phyloP scores from a whole-genome alignment of 164 flowering plant genomes.

The Chloranthus sessilifolius region DNA sequence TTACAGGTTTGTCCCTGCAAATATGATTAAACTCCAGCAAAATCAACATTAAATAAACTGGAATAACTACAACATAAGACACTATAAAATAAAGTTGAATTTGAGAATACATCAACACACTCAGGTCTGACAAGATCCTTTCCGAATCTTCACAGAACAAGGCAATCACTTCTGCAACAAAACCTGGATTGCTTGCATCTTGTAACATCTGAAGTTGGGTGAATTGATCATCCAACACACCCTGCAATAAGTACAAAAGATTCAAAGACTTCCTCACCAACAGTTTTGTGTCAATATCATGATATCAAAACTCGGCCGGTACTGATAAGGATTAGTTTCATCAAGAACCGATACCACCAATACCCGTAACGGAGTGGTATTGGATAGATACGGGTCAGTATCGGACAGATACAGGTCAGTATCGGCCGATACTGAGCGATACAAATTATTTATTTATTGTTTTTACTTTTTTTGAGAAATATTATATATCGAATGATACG shows the following conservation, averaged over 20 bases:
- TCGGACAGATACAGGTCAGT: too few relatives aligned
- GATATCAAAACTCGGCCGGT: too few relatives aligned
- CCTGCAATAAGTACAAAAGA: slow-evolving; percentile 15
- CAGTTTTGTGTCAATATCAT: too few relatives aligned
- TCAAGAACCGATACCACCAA: too few relatives aligned
- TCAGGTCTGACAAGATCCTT: slow-evolving; percentile 18
- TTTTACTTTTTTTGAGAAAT: too few relatives aligned
- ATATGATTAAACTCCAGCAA: not conserved
- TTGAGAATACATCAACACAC: slow-evolving; percentile 15
- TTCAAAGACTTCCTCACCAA: too few relatives aligned
- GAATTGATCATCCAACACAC: slow-evolving; percentile 23
- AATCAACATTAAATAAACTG: not conserved
- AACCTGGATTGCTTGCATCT: slow-evolving; percentile 22
- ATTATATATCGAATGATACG: too few relatives aligned
- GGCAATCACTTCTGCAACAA: slow-evolving; percentile 23
- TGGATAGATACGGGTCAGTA: too few relatives aligned
- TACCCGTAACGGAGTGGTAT: too few relatives aligned
- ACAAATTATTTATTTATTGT: too few relatives aligned
- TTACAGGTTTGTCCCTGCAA: slow-evolving; percentile 17
- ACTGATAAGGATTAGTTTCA: too few relatives aligned
- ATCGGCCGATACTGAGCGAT: too few relatives aligned
- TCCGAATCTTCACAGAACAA: slow-evolving; percentile 22
- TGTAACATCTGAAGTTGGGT: slow-evolving; percentile 22
- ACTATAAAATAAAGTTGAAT: not conserved
- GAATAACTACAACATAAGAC: not conserved